Evolutionary conservation across 176 grass and related monocot species (phyloP).

Genomic region (Secale cereale): DNA sequence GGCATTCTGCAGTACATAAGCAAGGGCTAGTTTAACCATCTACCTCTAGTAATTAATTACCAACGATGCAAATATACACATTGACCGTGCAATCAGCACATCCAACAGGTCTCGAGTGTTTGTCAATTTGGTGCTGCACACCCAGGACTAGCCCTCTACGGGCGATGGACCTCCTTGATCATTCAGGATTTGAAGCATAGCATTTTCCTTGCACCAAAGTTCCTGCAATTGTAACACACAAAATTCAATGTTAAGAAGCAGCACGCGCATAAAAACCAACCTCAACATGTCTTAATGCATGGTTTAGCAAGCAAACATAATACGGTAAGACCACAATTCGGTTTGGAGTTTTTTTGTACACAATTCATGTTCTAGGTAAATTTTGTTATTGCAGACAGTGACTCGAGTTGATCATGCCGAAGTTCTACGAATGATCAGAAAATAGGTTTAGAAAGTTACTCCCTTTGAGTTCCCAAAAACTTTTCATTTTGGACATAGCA

Average conservation of each 20-base stretch:
- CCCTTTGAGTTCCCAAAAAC: not conserved
- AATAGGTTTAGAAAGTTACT: not conserved
- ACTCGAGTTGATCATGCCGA: not conserved
- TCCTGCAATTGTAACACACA: conserved; percentile 33
- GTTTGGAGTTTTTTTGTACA: not conserved
- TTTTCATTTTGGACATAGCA: not conserved
- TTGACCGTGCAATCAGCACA: conserved; percentile 27
- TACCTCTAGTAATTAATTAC: conserved; percentile 48
- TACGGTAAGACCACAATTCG: not conserved
- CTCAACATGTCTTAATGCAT: not conserved
- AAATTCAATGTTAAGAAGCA: not conserved
- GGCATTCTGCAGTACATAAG: conserved; percentile 32
- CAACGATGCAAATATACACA: conserved; percentile 71
- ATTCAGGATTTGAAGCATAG: conserved; percentile 70
- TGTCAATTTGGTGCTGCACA: too few species aligned
- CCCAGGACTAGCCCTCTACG: not conserved
- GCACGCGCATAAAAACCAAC: not conserved
- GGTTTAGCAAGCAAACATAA: not conserved
- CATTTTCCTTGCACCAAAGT: conserved; percentile 58
- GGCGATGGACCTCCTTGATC: not conserved
- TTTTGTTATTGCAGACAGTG: not conserved
- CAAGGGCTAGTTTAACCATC: conserved; percentile 37
- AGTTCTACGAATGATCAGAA: not conserved
- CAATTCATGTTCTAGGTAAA: not conserved
- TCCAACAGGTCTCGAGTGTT: not conserved